Evolutionary conservation across 2,329 filamentous ascomycete genomes (phyloP), one percentile per base, ranked within the genome.

Genomic region (Alternaria sp.): DNA sequence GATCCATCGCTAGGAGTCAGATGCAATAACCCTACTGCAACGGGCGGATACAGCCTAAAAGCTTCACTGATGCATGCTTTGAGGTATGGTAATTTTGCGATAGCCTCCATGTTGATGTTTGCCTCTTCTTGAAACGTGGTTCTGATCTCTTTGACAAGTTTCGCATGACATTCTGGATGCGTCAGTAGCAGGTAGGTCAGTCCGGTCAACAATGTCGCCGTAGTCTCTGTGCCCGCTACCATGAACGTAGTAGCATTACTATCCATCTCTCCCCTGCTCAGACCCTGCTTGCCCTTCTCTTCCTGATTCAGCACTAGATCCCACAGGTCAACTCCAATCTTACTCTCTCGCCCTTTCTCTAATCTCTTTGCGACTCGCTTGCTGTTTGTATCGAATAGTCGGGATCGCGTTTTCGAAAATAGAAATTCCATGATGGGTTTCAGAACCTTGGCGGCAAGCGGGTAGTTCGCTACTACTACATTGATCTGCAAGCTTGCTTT

Each of bases 1-100:
- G 45, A 32, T 5, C 45, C 45, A 20, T 49, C 28, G 14, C 11
- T 20, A 9, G 45, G 45, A 9, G 18, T 34, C 11, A 34, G 45
- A 4, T 34, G 45, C 2, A 78, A 73, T n/a, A 76, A 56, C 5
- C 69, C 68, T 22, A 64, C 65, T 6, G 79, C 69, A 5, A 75
- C 73, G 12, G 79, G 77, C 1, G 79, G 80, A 44, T 78, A 81
- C 10, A 79, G 51, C 2, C 69, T 57, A 2, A 72, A 51, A 1
- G 55, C 49, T 54, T 82, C 80, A 1, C 58, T 44, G 51, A 79
- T 59, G 22, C 73, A 74, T 1, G 77, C 78, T 32, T 72, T 67
- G 18, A 80, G 51, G 40, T 77, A 81, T 0, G 62, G 61, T 16
- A 81, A 59, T 32, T 74, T 57, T 6, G 59, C 71, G 14, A 79